phyloP scores from a whole-genome alignment of 2,329 filamentous ascomycete species.

The Chrysosporium keratinophilum region DNA sequence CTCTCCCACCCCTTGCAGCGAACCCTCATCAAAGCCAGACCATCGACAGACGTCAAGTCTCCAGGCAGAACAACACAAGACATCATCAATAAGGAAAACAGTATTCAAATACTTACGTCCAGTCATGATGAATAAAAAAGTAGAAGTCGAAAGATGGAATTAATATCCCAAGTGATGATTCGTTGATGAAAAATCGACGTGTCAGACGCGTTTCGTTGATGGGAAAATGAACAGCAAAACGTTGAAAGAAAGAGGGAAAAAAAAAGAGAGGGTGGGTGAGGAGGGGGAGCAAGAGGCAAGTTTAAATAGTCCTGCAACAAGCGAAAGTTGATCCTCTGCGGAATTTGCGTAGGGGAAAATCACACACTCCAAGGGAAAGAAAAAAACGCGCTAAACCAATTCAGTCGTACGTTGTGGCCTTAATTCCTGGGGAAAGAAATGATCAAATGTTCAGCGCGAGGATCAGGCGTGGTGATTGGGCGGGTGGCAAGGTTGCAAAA shows the following conservation, averaged over 20 bases:
- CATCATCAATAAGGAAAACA: constrained; percentile 5
- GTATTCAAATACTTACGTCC: constrained; percentile 42
- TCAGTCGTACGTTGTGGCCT: background rate
- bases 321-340: constrained; percentile 2
- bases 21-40: background rate
- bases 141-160: constrained; percentile 16
- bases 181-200: constrained; percentile 1
- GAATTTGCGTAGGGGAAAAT: constrained; percentile 19
- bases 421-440: constrained; percentile 14
- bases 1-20: constrained; percentile 2
- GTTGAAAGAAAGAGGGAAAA: constrained; percentile 17
- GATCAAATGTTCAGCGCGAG: constrained; percentile 2
- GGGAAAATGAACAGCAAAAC: constrained; percentile 15
- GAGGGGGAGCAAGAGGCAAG: background rate
- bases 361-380: background rate
- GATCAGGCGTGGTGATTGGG: constrained; percentile 8
- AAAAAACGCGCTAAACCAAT: constrained; percentile 15
- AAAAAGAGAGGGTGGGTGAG: constrained; percentile 14
- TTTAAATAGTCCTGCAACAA: constrained; percentile 16
- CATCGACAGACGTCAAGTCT: constrained; percentile 14
- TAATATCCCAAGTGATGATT: background rate
- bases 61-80: background rate
- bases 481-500: constrained; percentile 18
- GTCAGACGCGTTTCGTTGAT: constrained; percentile 9
- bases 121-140: constrained; percentile 43